Evolutionary conservation across 495 filamentous ascomycete species (phyloP).

Genomic region (Coniosporium apollinis): DNA sequence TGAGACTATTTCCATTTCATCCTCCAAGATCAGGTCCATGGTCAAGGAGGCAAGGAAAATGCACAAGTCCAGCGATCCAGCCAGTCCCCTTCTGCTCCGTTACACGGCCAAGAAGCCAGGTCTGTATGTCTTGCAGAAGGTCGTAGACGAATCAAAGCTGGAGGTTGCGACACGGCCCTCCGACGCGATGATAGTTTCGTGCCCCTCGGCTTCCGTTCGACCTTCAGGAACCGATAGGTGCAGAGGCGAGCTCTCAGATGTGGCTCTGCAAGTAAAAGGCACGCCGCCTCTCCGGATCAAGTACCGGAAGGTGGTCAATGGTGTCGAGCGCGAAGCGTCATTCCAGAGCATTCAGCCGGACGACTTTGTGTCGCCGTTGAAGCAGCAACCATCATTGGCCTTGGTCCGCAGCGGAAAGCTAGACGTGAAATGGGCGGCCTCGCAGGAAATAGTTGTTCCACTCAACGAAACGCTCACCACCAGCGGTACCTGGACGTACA

Average conservation of each 20-base stretch:
- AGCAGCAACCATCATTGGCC: conserved; percentile 32
- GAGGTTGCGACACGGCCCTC: conserved; percentile 58
- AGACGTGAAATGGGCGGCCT: conserved; percentile 64
- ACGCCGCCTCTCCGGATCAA: conserved; percentile 84
- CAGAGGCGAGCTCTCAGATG: conserved; percentile 68
- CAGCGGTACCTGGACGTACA: conserved; percentile 71
- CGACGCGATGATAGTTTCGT: conserved; percentile 64
- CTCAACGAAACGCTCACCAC: conserved; percentile 73
- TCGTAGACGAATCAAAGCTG: conserved; percentile 82
- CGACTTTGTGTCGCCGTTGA: conserved; percentile 59
- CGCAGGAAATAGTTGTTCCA: conserved; percentile 55
- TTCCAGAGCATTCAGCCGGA: conserved; percentile 88
- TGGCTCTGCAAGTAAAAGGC: conserved; percentile 66
- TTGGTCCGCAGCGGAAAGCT: conserved; percentile 39
- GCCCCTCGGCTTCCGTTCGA: conserved; percentile 60
- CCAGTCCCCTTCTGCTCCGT: conserved; percentile 37
- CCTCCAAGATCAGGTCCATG: conserved; percentile 52
- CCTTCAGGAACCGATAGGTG: conserved; percentile 50
- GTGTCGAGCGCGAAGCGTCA: conserved; percentile 54
- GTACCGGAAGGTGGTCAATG: conserved; percentile 72
- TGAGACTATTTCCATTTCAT: conserved; percentile 56
- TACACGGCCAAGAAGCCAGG: conserved; percentile 65
- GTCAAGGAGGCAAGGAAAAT: conserved; percentile 42
- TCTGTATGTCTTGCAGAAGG: conserved; percentile 64
- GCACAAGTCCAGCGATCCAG: conserved; percentile 30